Evolutionary conservation across 2,329 filamentous ascomycete species (phyloP), one percentile per base, ranked within the genome.

Genomic region (Phaeosphaeriaceae sp.): DNA sequence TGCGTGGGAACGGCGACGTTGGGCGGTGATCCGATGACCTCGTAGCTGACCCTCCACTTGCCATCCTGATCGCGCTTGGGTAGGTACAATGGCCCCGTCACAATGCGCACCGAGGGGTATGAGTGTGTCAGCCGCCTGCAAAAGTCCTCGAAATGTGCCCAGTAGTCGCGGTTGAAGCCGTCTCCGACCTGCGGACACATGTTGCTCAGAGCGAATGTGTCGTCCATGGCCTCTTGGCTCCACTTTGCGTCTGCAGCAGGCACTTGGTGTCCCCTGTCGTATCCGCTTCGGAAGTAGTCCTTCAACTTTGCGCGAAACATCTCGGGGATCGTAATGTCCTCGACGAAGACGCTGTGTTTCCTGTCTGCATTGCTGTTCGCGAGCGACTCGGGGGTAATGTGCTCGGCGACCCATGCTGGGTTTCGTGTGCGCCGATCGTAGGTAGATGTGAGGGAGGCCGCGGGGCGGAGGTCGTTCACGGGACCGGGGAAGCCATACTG

Each of bases 111-210:
- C 44, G 87, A 91, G 1, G 94, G 93, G 75, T 97, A 99, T 53
- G 83, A 85, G 48, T 83, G 80, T 0, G 93, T 94, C 65, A 99
- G 83, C 19, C 92, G 84, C 10, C 95, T 87, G 80, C 94, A 97
- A 74, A 98, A 99, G 74, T 97, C 94, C 81, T 99, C 95, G 67
- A 99, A 93, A 78, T 99, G 95, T 40, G 95, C 91, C 95, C 95
- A 99, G 86, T 99, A 99, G 81, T 99, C 95, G 51, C 95, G 87
- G 82, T 99, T 99, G 85, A 99, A 99, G 58, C 95, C 95, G 75
- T 97, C 92, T 66, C 95, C 95, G 27, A 99, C 95, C 81, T 99
- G 95, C 31, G 95, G 95, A 75, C 93, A 97, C 93, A 99, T 99
- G 82, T 99, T 99, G 75, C 86, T 90, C 55, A 99, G 85, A 73